Conservation (phyloP, 2,329 filamentous ascomycete genomes). For the Diplodia sapinea region DNA sequence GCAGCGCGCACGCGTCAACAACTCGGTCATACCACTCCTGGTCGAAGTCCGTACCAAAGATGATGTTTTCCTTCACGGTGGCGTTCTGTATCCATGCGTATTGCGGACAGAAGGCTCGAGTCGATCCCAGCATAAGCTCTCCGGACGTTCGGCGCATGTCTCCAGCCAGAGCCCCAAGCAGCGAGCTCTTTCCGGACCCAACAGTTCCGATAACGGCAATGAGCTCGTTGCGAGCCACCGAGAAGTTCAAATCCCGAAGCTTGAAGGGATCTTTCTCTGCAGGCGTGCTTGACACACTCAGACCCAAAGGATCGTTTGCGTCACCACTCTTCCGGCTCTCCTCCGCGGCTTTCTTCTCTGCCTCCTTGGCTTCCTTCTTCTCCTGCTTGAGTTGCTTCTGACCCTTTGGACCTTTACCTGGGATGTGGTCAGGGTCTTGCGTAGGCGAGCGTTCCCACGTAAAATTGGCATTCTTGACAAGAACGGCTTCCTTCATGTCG, state of each 20-base stretch:
- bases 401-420: constrained; percentile 11
- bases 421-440: constrained; percentile 44
- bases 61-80: constrained; percentile 83
- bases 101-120: constrained; percentile 89
- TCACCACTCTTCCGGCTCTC: constrained; percentile 52
- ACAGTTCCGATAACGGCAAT: constrained; percentile 88
- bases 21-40: constrained; percentile 81
- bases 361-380: constrained; percentile 40
- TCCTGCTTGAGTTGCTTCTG: constrained; percentile 27
- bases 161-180: constrained; percentile 86
- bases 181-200: constrained; percentile 86
- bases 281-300: constrained; percentile 38
- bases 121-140: constrained; percentile 75
- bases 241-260: constrained; percentile 70
- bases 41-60: constrained; percentile 80
- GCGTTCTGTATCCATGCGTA: constrained; percentile 98
- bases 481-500: constrained; percentile 63
- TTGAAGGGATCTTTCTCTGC: constrained; percentile 69
- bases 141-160: constrained; percentile 89
- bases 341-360: constrained; percentile 53
- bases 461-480: constrained; percentile 75
- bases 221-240: constrained; percentile 75
- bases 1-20: constrained; percentile 83
- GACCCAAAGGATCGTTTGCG: constrained; percentile 37
- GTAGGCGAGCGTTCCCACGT: constrained; percentile 81